A percentile compares a stretch with the other conserved stretches of the same genome.
These are phyloP conservation scores for Physcia stellaris DNA, from an alignment of 495 filamentous ascomycete genomes.

Conservation along the genomic window DNA sequence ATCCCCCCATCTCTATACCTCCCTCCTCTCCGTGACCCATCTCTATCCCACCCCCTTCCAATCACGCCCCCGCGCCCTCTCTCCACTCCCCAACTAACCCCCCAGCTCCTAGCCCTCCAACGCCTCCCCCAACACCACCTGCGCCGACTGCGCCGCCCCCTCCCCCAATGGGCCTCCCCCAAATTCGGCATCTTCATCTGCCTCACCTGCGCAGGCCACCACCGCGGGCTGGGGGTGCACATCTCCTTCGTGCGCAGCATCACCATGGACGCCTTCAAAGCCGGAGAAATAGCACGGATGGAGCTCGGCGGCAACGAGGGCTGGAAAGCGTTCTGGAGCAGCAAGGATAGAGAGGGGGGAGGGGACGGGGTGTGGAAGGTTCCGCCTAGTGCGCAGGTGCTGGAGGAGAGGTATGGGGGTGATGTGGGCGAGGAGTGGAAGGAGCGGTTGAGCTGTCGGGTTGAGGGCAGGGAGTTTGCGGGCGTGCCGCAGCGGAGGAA, in stretches of 20 bases:
- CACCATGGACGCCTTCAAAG: constrained; percentile 97
- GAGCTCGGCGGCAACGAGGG: constrained; percentile 68
- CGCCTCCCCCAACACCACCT: constrained; percentile 73
- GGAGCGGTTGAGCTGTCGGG: constrained; percentile 71
- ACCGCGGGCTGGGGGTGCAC: constrained; percentile 90
- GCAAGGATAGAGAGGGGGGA: constrained; percentile 40
- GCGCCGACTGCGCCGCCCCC: constrained; percentile 88
- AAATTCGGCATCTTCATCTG: constrained; percentile 91
- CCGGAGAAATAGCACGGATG: constrained; percentile 75
- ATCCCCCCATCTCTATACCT: neutral
- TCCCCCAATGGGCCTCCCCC: constrained; percentile 82
- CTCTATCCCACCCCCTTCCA: constrained; percentile 10
- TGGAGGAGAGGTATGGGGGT: constrained; percentile 74
- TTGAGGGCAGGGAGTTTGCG: constrained; percentile 68
- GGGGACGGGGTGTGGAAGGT: constrained; percentile 46
- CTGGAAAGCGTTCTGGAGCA: constrained; percentile 76
- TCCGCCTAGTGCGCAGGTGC: constrained; percentile 23
- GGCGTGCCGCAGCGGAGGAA: constrained; percentile 21
- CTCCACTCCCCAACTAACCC: constrained; percentile 1
- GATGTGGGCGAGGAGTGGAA: constrained; percentile 92
- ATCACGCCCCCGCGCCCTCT: constrained; percentile 9
- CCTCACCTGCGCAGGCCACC: constrained; percentile 85
- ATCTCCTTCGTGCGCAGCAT: constrained; percentile 95
- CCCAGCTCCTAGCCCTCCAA: constrained; percentile 74
- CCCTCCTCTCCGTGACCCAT: constrained; percentile 4